A percentile compares a stretch with the other conserved stretches of the same genome.
These are phyloP conservation scores for Lithocarpus polystachyus DNA, from an alignment of 306 rosid species.

Conservation along the genomic window DNA sequence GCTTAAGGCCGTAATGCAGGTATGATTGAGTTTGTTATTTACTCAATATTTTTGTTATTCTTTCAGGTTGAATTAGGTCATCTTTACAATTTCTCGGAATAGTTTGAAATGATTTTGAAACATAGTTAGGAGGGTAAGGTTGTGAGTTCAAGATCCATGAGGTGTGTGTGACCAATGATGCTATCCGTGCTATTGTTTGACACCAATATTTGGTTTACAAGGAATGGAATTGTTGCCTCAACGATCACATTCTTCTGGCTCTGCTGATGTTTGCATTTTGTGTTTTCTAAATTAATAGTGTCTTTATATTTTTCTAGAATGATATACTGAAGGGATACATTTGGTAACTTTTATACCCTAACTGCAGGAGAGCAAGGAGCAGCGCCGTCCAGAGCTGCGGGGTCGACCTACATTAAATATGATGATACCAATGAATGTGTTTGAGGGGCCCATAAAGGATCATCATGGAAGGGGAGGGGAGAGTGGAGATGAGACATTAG, in stretches of 20 bases:
- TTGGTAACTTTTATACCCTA: conserved; percentile 5
- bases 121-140: background rate
- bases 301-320: background rate
- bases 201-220: background rate
- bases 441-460: conserved; percentile 87
- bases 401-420: conserved; percentile 91
- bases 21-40: conserved; percentile 30
- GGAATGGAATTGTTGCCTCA: background rate
- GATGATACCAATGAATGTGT: conserved; percentile 93
- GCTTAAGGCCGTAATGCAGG: conserved; percentile 95
- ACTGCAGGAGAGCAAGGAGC: conserved; percentile 97
- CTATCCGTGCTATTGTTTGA: background rate
- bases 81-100: background rate
- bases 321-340: conserved; percentile 6
- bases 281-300: background rate
- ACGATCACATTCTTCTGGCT: background rate
- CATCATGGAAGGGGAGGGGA: conserved; percentile 92
- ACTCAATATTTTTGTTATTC: background rate
- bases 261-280: background rate
- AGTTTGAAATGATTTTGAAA: background rate
- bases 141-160: background rate
- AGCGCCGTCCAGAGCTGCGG: conserved; percentile 79
- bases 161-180: background rate
- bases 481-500: conserved; percentile 84
- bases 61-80: background rate